Base-by-base conservation (phyloP, 257 asterid species). In the Linderniella brevidens region DNA sequence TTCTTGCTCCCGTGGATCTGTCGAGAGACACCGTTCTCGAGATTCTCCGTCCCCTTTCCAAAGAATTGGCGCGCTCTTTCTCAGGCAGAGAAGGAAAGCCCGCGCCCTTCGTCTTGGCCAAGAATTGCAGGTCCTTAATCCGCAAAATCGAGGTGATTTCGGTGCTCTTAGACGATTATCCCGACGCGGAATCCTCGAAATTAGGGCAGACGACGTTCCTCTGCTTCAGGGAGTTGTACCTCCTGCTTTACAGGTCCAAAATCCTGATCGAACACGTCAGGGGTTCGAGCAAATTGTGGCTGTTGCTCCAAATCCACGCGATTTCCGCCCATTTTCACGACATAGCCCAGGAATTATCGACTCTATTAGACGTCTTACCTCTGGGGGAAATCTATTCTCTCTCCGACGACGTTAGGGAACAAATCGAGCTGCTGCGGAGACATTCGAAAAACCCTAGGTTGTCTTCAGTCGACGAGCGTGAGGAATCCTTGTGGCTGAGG, bases 161-260 rank as follows among this genome's bases (percentile, higher is more conserved):
- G 11, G 62, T 88, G 14, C 71, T 85, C 16, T 42, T 81, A 38
- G 94, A 81, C 45, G 79, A 71, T 53, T 61, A 84, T 47, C 19
- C 49, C 38, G 94, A 90, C 10, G 55, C 56, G 36, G 75, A 53
- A 37, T 58, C 63, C 20, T 55, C 73, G 36, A 47, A 36, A 49
- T 53, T 66, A 37, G 45, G 73, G 38, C 65, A 72, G 10, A 71
- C 92, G 0, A 67, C 59, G 49, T 71, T 71, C 56, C 46, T 88
- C 8, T 88, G 94, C 92, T 77, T 88, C 59, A 84, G 80, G 71
- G 96, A 88, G 74, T 62, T 88, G 74, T 88, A 88, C 78, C 79
- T 90, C 55, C 77, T 85, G 68, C 85, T 90, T 54, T 77, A 76
- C 73, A 67, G 98, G 70, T 73, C 92, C 13, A 85, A 71, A 61